Conservation (phyloP, 305 asterid species). For the Rubia tinctorum region DNA sequence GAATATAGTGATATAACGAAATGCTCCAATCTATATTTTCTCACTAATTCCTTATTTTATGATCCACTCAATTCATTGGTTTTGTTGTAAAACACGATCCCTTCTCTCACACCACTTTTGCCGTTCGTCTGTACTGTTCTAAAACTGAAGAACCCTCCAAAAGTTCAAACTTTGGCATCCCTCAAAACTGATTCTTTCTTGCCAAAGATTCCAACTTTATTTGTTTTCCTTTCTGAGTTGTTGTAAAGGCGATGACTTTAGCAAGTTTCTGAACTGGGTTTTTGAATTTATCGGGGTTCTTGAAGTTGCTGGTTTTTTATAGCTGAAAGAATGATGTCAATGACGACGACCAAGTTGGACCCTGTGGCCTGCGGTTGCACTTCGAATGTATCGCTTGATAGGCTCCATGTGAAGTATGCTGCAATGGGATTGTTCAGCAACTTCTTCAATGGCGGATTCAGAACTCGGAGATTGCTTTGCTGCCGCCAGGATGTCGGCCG, state of each 20-base stretch:
- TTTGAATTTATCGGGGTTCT: conserved; percentile 21
- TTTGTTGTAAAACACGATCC: conserved; percentile 10
- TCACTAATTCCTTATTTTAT: conserved; percentile 31
- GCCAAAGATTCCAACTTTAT: conserved; percentile 23
- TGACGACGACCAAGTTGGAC: conserved; percentile 56
- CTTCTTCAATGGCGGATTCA: conserved; percentile 35
- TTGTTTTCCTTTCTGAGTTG: conserved; percentile 20
- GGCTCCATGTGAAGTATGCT: conserved; percentile 33
- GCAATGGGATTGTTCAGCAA: conserved; percentile 40
- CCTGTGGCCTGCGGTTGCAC: conserved; percentile 66
- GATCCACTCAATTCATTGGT: conserved; percentile 52
- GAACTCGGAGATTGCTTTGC: conserved; percentile 41
- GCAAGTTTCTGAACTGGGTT: conserved; percentile 39
- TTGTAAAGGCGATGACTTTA: conserved; percentile 29
- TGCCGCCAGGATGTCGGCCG: conserved; percentile 49
- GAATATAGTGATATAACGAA: neutral
- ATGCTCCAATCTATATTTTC: conserved; percentile 11
- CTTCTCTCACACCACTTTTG: neutral
- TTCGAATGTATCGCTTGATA: conserved; percentile 46
- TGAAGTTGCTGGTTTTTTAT: conserved; percentile 13
- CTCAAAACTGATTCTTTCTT: conserved; percentile 12
- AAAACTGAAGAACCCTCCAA: neutral
- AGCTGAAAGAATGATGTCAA: conserved; percentile 55
- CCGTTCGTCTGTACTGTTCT: conserved; percentile 15
- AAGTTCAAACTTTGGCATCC: neutral